Evolutionary conservation across 805 yeast genomes (phyloP).

Genomic region (Myxozyma kluyveri): DNA sequence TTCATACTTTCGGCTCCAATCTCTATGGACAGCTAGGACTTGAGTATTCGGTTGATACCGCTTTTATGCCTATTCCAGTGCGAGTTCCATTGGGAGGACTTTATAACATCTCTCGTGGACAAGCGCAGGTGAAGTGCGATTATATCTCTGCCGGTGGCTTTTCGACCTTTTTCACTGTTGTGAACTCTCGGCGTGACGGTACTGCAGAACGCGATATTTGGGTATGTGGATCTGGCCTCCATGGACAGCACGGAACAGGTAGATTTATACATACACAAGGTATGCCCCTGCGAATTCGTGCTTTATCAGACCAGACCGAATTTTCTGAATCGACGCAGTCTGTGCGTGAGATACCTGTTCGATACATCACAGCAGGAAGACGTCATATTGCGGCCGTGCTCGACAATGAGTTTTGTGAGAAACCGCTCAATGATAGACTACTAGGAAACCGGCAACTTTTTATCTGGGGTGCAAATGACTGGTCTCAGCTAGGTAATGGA

Average conservation of each 20-base stretch:
- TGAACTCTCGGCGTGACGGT: constrained; percentile 30
- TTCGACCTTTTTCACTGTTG: constrained; percentile 50
- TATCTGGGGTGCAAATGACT: constrained; percentile 78
- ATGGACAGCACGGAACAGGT: constrained; percentile 84
- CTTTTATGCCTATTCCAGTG: constrained; percentile 68
- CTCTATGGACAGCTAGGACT: constrained; percentile 80
- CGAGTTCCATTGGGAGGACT: constrained; percentile 45
- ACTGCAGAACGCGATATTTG: constrained; percentile 40
- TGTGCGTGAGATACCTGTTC: constrained; percentile 49
- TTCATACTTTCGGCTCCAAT: constrained; percentile 88
- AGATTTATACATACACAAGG: constrained; percentile 70
- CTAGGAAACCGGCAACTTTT: constrained; percentile 18
- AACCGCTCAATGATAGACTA: constrained; percentile 1
- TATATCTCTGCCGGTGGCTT: constrained; percentile 70
- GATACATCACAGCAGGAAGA: constrained; percentile 57
- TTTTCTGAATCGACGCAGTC: constrained; percentile 46
- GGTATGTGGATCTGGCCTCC: constrained; percentile 78
- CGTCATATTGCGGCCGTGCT: constrained; percentile 64
- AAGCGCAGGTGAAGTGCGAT: constrained; percentile 44
- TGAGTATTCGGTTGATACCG: constrained; percentile 62
- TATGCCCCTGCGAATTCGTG: constrained; percentile 59
- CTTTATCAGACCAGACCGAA: constrained; percentile 39
- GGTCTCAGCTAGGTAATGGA: constrained; percentile 84
- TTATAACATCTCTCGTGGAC: constrained; percentile 42
- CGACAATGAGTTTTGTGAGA: constrained; percentile 42